Conservation (phyloP, 441 rosid species). For the Pelargonium australe region DNA sequence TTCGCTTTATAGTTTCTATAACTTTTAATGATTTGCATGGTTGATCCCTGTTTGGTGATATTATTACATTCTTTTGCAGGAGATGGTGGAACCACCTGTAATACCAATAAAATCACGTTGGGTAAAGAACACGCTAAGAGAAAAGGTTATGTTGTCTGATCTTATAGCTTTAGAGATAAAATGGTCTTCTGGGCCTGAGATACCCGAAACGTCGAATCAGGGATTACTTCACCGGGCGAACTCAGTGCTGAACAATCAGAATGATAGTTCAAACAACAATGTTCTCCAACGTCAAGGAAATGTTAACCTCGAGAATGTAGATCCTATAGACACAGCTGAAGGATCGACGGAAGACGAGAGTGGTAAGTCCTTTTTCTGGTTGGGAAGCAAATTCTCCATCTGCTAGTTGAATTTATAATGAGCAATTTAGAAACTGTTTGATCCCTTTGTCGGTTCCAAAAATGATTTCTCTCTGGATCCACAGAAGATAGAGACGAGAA, state of each 20-base stretch:
- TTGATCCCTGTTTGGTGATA: background rate
- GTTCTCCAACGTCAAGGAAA: slow-evolving; percentile 26
- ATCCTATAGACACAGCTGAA: slow-evolving; percentile 27
- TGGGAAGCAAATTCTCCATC: background rate
- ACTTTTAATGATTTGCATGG: background rate
- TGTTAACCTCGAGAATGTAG: slow-evolving; percentile 41
- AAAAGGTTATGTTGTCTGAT: slow-evolving; percentile 43
- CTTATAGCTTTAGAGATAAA: slow-evolving; percentile 62
- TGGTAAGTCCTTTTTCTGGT: slow-evolving; percentile 16
- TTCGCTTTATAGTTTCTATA: background rate
- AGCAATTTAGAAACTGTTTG: background rate
- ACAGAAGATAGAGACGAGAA: background rate
- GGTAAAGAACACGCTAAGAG: slow-evolving; percentile 12
- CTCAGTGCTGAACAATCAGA: slow-evolving; percentile 17
- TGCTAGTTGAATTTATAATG: background rate
- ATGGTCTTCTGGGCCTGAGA: slow-evolving; percentile 47
- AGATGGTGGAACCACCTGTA: slow-evolving; percentile 39
- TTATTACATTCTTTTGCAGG: slow-evolving; percentile 41
- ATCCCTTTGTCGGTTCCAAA: background rate
- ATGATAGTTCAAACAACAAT: slow-evolving; percentile 26
- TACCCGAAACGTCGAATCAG: slow-evolving; percentile 20
- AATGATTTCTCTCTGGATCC: background rate
- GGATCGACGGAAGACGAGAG: slow-evolving; percentile 28
- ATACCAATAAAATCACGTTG: slow-evolving; percentile 26
- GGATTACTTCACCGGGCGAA: slow-evolving; percentile 16